Evolutionary conservation across 1,139 yeast species (phyloP), one percentile per base, ranked within the genome.

Genomic region (Nakaseomyces glabratus): DNA sequence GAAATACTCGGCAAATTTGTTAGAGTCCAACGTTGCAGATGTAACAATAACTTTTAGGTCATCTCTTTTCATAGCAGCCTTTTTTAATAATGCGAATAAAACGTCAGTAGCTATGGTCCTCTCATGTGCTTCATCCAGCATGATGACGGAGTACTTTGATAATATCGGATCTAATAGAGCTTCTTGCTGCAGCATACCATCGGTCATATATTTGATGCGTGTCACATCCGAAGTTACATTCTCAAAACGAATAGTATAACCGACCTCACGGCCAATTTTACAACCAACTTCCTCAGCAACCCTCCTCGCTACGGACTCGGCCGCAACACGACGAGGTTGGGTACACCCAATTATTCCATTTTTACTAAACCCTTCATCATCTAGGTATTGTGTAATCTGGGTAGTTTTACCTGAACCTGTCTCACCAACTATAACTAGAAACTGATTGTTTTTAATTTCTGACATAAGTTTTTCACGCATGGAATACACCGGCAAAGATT

Each of bases 391-490:
- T 0, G 97, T 96, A 9, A 90, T 61, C 58, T 90, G 96, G 0
- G 98, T 90, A 0, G 98, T 90, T 50, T 90, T 90, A 48, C 98
- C 98, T 0, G 96, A 86, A 31, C 98, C 98, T 0, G 98, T 90
- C 55, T 90, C 97, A 40, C 98, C 98, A 22, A 90, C 95, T 31
- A 90, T 81, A 28, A 90, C 81, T 24, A 88, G 54, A 21, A 88
- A 80, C 51, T 85, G 95, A 48, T 82, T 73, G 11, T 69, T 60
- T 14, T 57, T 53, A 2, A 90, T 68, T 0, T 85, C 75, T 0
- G 69, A 66, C n/a, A 90, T 57, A 19, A 90, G 68, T 34, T 73
- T 67, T 2, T 69, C 63, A 36, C 85, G 65, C 60, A 73, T 80
- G 35, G 68, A 62, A 49, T 64, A 84, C 1, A 88, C 95, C 0